Base-by-base conservation (phyloP, 331 rosid genomes). In the Erythrophleum ivorense region DNA sequence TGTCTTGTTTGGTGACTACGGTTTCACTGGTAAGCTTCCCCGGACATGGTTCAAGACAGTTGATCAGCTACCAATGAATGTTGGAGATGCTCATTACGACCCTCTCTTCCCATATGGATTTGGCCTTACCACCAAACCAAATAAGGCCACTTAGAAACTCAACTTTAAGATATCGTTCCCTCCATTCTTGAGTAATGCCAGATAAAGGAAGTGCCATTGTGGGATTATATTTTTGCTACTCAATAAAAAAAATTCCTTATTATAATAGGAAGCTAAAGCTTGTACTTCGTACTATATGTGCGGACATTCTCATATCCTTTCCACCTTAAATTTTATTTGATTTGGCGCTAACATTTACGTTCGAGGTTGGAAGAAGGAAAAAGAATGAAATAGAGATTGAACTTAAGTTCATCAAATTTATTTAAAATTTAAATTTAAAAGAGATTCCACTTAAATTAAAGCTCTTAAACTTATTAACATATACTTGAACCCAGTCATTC, bases 91-190 rank as follows among this genome's bases (percentile, higher is more conserved):
- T 76, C 91, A 83, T 40, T 92, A 89, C 76, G 97, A 92, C 33
- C 92, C 97, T 12, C 90, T 92, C 69, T 92, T 90, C 80, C 91
- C 97, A 4, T 86, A 87, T 78, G 94, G 93, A 24, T 92, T 90
- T 76, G 97, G 97, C 41, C 91, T 90, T 81, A 75, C 91, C 45
- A 90, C 94, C 50, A 5, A 83, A 31, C 84, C 94, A 3, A 73
- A 33, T 16, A 60, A 89, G 67, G 75, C 55, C 33, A 48, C 75
- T 67, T 87, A 87, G 41, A 34, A n/a, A 46, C 9, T 64, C 11
- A 33, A 34, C 48, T 14, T 21, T 2, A 7, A 21, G 9, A 58
- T 9, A 19, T 57, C 12, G 8, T 6, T 57, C 3, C 10, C n/a
- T 31, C 62, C 31, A 55, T 55, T 18, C n/a, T 52, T 52, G 5